Evolutionary conservation across 225 moss, liverwort and hornwort species (phyloP).

Genomic region (Straminergon stramineum): DNA sequence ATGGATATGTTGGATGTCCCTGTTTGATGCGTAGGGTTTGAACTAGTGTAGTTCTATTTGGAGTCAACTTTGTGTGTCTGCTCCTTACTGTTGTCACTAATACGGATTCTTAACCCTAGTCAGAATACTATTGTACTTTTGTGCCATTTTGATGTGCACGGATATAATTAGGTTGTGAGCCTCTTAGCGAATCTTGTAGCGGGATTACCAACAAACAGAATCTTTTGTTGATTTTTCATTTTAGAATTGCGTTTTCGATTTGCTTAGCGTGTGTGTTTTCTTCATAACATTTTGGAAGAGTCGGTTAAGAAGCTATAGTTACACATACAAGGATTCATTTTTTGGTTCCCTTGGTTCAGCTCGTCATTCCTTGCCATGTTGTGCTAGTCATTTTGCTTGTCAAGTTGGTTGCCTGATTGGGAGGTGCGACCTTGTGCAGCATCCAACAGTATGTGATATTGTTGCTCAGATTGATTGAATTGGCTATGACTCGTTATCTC

Average conservation of each 20-base stretch:
- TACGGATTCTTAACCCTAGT: neutral
- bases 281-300: neutral
- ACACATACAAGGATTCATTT: neutral
- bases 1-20: neutral
- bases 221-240: neutral
- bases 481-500: too few relatives aligned
- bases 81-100: neutral
- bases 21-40: neutral
- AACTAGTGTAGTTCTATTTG: neutral
- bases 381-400: neutral
- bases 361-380: neutral
- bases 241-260: neutral
- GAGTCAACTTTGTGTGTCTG: neutral
- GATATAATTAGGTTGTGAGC: neutral
- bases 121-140: neutral
- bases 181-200: neutral
- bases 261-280: neutral
- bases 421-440: too few relatives aligned
- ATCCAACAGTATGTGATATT: neutral
- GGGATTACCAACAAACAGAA: neutral
- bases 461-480: neutral
- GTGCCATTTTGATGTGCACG: neutral
- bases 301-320: neutral
- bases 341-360: neutral
- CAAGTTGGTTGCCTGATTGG: neutral